Base-by-base conservation (phyloP, 2,329 filamentous ascomycete genomes). In the Colletotrichum endophyticum region DNA sequence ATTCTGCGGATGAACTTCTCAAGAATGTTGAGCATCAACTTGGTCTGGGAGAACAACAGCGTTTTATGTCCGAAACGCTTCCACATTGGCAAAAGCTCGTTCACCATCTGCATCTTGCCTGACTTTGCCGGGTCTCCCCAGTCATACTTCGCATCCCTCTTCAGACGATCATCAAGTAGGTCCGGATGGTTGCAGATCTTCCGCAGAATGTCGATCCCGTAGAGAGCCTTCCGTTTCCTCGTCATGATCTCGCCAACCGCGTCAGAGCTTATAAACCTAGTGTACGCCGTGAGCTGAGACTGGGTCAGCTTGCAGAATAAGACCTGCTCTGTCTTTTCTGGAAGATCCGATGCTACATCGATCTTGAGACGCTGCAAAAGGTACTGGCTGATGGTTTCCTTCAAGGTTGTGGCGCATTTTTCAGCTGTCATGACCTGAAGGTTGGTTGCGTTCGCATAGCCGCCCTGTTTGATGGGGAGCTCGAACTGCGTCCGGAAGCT, bases 151-250 rank as follows among this genome's bases (percentile, higher is more conserved):
- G 89, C 82, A 79, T 94, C 93, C 71, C 81, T 82, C 76, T 85
- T 88, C 19, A 91, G 83, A 28, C 80, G 84, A 59, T 89, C 95
- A 80, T 97, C 93, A 3, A 94, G 87, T 2, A 99, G 88, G 85
- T 99, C 97, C 0, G 98, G 97, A 81, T 99, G 98, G 78, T 99
- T 99, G 87, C 96, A 99, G 71, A 99, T 96, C 85, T 99, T 99
- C 68, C 97, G 93, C 53, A 99, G 88, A 30, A 96, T 94, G 80
- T 98, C 96, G 78, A 99, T 95, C 9, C 96, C 97, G 80, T 94
- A 98, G 1, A 99, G 88, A 4, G 95, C 94, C 81, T 98, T 94
- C 6, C 94, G 91, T 76, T 92, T 94, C 53, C 93, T 92, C 63
- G 90, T 92, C 56, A 96, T 85, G 72, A 99, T 98, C 0, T 94